phyloP scores from a whole-genome alignment of 257 asterid genomes.

The Nicotiana tomentosiformis region DNA sequence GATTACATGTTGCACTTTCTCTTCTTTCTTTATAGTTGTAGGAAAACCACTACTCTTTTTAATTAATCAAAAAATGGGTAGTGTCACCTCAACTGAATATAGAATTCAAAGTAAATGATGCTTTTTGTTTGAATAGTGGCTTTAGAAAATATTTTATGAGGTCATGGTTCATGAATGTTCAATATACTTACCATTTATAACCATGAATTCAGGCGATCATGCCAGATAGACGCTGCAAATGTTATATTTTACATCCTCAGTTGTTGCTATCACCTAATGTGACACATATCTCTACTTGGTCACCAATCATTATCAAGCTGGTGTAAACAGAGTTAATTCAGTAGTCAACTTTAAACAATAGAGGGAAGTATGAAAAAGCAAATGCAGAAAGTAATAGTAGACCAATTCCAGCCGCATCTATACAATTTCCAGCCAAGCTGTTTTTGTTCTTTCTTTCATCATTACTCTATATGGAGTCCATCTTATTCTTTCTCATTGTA shows the following conservation, averaged over 20 bases:
- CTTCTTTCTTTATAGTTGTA: not conserved
- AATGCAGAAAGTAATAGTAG: conserved; percentile 20
- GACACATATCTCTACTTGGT: conserved; percentile 2
- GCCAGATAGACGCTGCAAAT: conserved; percentile 18
- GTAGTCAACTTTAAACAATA: not conserved
- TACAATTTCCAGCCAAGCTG: conserved; percentile 2
- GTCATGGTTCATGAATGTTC: conserved; percentile 22
- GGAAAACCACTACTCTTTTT: not conserved
- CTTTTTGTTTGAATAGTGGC: conserved; percentile 12
- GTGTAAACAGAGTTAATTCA: conserved; percentile 1
- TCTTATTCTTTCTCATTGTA: conserved; percentile 22
- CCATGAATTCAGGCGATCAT: not conserved
- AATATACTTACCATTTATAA: conserved; percentile 10
- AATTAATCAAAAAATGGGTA: not conserved
- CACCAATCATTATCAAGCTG: conserved; percentile 27
- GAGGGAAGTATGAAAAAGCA: conserved; percentile 5
- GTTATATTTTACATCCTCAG: conserved; percentile 13
- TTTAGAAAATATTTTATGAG: conserved; percentile 13
- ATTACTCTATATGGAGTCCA: conserved; percentile 13
- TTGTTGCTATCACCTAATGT: conserved; percentile 10
- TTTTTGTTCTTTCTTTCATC: conserved; percentile 16
- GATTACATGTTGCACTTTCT: not conserved
- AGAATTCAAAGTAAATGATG: conserved; percentile 38
- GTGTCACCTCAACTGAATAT: conserved; percentile 11
- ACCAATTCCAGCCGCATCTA: conserved; percentile 13